phyloP scores from a whole-genome alignment of 768 basidiomycete species.

The Rhodotorula sphaerocarpa region DNA sequence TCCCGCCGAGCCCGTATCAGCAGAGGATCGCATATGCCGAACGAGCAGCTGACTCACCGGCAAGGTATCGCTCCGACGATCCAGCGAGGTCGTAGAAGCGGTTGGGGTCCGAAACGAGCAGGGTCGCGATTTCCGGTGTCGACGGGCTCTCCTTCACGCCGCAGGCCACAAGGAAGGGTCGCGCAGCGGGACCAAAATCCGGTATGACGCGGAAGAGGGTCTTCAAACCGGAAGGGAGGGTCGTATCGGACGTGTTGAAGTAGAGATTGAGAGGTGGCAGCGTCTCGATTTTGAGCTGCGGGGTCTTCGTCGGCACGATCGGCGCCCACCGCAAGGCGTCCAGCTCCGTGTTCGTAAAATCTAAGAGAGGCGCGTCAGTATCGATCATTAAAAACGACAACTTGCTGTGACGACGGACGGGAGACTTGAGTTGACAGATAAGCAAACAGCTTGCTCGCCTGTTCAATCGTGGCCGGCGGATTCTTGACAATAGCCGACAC shows the following conservation, averaged over 20 bases:
- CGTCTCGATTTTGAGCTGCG: conserved; percentile 45
- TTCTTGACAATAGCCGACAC: conserved; percentile 20
- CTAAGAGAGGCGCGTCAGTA: not conserved
- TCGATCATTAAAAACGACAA: not conserved
- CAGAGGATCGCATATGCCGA: too few species aligned
- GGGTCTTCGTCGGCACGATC: conserved; percentile 26
- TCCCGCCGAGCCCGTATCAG: too few species aligned
- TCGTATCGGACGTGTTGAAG: conserved; percentile 22
- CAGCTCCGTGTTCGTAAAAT: conserved; percentile 20
- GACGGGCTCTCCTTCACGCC: conserved; percentile 73
- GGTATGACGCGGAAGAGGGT: conserved; percentile 22
- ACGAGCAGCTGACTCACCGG: not conserved
- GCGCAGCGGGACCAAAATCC: conserved; percentile 73
- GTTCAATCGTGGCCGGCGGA: conserved; percentile 24
- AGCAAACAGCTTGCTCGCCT: conserved; percentile 34
- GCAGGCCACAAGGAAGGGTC: conserved; percentile 73
- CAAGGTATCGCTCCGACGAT: conserved; percentile 45
- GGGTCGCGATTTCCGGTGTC: conserved; percentile 56
- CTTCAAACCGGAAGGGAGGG: conserved; percentile 19
- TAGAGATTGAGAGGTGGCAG: conserved; percentile 80
- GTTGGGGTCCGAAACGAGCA: conserved; percentile 60
- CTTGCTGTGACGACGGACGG: too few species aligned
- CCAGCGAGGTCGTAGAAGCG: conserved; percentile 65
- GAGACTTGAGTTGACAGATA: conserved; percentile 34
- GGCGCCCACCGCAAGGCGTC: conserved; percentile 13